Evolutionary conservation across 1,139 yeast species (phyloP).

Genomic region (Candida albicans): DNA sequence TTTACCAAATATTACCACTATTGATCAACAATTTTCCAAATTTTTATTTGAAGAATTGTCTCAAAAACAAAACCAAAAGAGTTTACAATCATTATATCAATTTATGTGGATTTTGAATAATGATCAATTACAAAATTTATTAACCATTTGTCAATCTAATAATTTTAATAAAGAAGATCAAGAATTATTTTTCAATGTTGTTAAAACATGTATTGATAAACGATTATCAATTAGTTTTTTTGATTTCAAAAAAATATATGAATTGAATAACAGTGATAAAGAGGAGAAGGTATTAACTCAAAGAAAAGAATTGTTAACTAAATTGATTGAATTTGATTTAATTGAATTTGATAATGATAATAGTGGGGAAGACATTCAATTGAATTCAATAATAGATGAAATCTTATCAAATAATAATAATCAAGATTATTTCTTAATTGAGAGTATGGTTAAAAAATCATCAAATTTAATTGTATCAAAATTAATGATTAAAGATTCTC

Average conservation of each 20-base stretch:
- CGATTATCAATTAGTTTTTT: constrained; percentile 4
- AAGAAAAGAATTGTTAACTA: constrained; percentile 7
- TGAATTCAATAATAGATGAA: constrained; percentile 16
- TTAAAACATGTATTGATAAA: constrained; percentile 3
- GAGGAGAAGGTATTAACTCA: background rate
- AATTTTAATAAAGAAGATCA: background rate
- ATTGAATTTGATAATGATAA: constrained; percentile 20
- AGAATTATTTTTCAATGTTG: constrained; percentile 3
- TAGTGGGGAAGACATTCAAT: constrained; percentile 15
- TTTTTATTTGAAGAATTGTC: constrained; percentile 5
- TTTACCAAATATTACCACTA: constrained; percentile 5
- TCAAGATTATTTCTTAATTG: constrained; percentile 23
- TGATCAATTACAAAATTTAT: constrained; percentile 14
- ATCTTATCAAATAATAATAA: constrained; percentile 16
- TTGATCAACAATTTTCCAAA: constrained; percentile 2
- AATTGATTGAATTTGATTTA: constrained; percentile 20
- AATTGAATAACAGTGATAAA: background rate
- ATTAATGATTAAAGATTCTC: constrained; percentile 16
- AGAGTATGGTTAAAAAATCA: constrained; percentile 18
- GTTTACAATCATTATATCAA: constrained; percentile 1
- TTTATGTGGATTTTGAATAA: constrained; percentile 19
- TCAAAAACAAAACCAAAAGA: background rate
- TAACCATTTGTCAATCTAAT: background rate
- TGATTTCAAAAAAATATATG: constrained; percentile 9
- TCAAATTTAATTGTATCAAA: constrained; percentile 14